Base-by-base conservation (phyloP, 2,329 filamentous ascomycete genomes). In the Balansia obtecta region DNA sequence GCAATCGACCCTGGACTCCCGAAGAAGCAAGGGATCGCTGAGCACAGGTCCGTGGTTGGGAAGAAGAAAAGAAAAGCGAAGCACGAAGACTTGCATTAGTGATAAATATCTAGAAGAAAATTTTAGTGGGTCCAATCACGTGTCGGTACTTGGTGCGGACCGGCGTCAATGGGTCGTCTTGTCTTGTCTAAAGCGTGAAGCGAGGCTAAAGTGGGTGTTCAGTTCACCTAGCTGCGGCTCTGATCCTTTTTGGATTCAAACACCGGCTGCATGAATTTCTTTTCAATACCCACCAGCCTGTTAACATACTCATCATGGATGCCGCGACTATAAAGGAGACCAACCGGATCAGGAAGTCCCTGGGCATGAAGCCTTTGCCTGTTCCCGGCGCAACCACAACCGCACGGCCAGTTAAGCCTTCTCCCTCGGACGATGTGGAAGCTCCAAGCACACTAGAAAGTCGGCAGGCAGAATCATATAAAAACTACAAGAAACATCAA, bases 361-460 rank as follows among this genome's bases (percentile, higher is more conserved):
- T 96, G 71, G 91, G 91, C 62, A 82, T 96, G 74, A 88, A 91
- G 63, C 90, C 89, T 27, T 72, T 97, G 61, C 88, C 89, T 22
- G 86, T 94, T 11, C 86, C 90, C 27, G 87, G 87, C 57, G 76
- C 75, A 52, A 74, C 58, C 38, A 50, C 57, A 9, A 52, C 60
- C 15, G 55, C 72, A 48, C 67, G 68, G 43, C 41, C 50, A 15
- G 54, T 60, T 13, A 40, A 40, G 18, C 51, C 86, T 18, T 82
- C 83, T 52, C 73, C 71, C 50, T 72, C 74, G 50, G 76, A 74
- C 51, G 71, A 71, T 51, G 82, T 86, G 52, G 87, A 95, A 50
- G 76, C 77, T 12, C 79, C 79, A 30, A 95, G 86, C 68, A 97
- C 90, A 1, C 73, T 96, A 57, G 90, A 96, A 58, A 86, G 83